These are phyloP conservation scores for Cordyceps fumosorosea DNA, from an alignment of 2,329 filamentous ascomycete species.

Conservation along the genomic window DNA sequence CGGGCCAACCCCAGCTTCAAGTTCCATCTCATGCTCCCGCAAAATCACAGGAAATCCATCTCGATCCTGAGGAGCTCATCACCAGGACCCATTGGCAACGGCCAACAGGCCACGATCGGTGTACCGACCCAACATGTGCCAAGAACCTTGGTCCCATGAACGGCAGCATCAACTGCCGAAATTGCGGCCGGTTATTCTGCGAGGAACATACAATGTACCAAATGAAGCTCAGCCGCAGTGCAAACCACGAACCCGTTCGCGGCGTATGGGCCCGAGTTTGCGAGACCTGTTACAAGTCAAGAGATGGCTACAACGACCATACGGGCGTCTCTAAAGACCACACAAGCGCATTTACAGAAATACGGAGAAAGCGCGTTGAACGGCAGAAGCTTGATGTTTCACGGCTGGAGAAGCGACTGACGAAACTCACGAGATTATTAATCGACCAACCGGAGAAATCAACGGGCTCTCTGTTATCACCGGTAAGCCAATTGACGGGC, in stretches of 20 bases:
- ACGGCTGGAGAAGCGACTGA: slow-evolving; percentile 83
- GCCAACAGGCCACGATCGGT: slow-evolving; percentile 65
- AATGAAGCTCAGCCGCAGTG: slow-evolving; percentile 90
- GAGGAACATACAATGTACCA: slow-evolving; percentile 99
- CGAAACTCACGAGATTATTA: slow-evolving; percentile 79
- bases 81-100: slow-evolving; percentile 86
- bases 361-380: slow-evolving; percentile 74
- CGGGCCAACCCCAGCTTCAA: slow-evolving; percentile 32
- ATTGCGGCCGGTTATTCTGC: slow-evolving; percentile 89
- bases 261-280: slow-evolving; percentile 94
- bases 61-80: slow-evolving; percentile 86
- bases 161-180: slow-evolving; percentile 85
- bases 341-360: slow-evolving; percentile 60
- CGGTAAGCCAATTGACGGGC: slow-evolving; percentile 54
- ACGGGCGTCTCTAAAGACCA: slow-evolving; percentile 66
- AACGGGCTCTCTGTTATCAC: slow-evolving; percentile 49
- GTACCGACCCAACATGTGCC: slow-evolving; percentile 81
- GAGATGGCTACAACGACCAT: slow-evolving; percentile 92
- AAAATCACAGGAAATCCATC: slow-evolving; percentile 35
- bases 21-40: slow-evolving; percentile 27
- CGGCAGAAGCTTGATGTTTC: slow-evolving; percentile 82
- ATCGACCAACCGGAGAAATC: slow-evolving; percentile 67
- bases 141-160: slow-evolving; percentile 71
- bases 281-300: slow-evolving; percentile 97
- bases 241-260: slow-evolving; percentile 80